Evolutionary conservation across 805 yeast species (phyloP), one percentile per base, ranked within the genome.

Genomic region (Lachancea nothofagi): DNA sequence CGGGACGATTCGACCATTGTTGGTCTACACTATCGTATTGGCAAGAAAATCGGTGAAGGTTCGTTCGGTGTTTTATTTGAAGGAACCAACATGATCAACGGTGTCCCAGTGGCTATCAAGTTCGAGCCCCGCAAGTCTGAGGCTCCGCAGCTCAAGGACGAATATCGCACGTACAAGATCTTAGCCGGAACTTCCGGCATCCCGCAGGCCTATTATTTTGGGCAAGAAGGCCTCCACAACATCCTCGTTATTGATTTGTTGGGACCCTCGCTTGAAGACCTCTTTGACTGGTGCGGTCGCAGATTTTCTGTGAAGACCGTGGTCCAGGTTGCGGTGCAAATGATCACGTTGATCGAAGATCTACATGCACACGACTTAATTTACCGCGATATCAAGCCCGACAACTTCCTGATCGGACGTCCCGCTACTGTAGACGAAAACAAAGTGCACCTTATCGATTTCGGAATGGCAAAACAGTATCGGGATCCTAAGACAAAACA

Each of bases 391-490:
- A 93, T 93, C 63, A 93, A 93, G 64, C 98, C 98, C 1, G 98
- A 93, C 62, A 93, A 93, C 67, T 93, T 93, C 53, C 71, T 93
- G 49, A 86, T 93, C 54, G 97, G 97, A 13, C 78, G 88, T 56
- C 94, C 93, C 9, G 83, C 81, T 31, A 74, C 87, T 29, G 78
- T 84, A 12, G 84, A 85, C 53, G 95, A 89, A 42, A 88, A 89
- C 59, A 73, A 75, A 42, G 85, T 93, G 38, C 88, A 86, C 65
- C 72, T 93, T 47, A 95, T 93, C 40, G 98, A 93, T 66, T 93
- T 93, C 61, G 98, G 98, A 48, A 93, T 93, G 97, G 97, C 97
- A 22, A 93, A 93, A 65, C 94, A 86, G 58, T 93, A 89, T 66
- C 78, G 97, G 59, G 98, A 93, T 67, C 97, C 97, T 39, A 83